A percentile compares a stretch with the other conserved stretches of the same genome.
These are phyloP conservation scores for Collybia sordida DNA, from an alignment of 768 basidiomycete genomes.

Conservation along the genomic window DNA sequence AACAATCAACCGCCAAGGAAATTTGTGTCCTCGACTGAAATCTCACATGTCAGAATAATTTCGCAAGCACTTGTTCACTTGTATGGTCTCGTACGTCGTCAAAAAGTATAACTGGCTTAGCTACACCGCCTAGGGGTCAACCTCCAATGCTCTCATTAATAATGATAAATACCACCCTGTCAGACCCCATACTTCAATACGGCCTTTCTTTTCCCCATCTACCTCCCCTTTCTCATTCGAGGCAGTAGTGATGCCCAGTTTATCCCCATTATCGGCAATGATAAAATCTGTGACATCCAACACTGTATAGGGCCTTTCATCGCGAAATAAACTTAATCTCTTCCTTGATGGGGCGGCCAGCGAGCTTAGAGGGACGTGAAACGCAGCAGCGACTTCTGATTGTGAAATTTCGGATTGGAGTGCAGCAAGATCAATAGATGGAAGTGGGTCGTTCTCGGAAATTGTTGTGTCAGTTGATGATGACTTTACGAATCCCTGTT, in stretches of 20 bases:
- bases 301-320: conserved; percentile 58
- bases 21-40: too few relatives aligned
- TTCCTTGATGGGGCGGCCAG: conserved; percentile 48
- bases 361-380: conserved; percentile 66
- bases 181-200: conserved; percentile 77
- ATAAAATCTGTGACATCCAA: conserved; percentile 67
- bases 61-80: background rate
- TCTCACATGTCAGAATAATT: background rate
- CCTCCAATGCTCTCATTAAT: conserved; percentile 55
- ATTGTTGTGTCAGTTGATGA: conserved; percentile 12
- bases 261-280: conserved; percentile 13
- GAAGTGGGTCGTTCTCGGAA: conserved; percentile 46
- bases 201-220: conserved; percentile 34
- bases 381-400: conserved; percentile 65
- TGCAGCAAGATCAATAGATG: conserved; percentile 54
- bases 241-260: conserved; percentile 19
- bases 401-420: conserved; percentile 47
- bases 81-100: background rate
- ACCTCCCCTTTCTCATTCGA: conserved; percentile 24
- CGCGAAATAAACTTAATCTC: conserved; percentile 55
- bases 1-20: too few relatives aligned
- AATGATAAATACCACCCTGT: conserved; percentile 80
- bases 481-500: conserved; percentile 40
- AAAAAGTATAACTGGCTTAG: background rate
- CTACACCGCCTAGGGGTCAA: conserved; percentile 35